A percentile compares a stretch with the other conserved stretches of the same genome.
Evolutionary conservation across 2,329 filamentous ascomycete species (phyloP).

Genomic region (Pyrenophora seminiperda): DNA sequence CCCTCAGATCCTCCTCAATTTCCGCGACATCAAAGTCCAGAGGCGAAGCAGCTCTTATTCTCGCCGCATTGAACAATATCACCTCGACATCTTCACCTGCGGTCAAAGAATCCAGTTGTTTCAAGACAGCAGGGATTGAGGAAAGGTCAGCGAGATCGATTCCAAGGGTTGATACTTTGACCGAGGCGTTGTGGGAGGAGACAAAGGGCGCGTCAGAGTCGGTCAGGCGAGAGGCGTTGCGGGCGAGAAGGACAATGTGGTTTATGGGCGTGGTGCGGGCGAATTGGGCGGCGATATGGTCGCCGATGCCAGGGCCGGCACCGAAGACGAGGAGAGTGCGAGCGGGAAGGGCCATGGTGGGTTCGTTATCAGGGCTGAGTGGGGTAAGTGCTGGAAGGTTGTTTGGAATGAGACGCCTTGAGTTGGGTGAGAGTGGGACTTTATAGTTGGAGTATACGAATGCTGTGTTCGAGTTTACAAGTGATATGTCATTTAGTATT

Average conservation of each 20-base stretch:
- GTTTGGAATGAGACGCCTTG: background rate
- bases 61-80: constrained; percentile 60
- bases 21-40: constrained; percentile 52
- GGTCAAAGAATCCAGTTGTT: constrained; percentile 48
- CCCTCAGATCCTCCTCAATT: constrained; percentile 58
- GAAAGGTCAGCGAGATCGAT: constrained; percentile 53
- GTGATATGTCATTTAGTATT: no score
- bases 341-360: constrained; percentile 10
- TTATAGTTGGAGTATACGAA: no score
- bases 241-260: constrained; percentile 57
- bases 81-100: constrained; percentile 50
- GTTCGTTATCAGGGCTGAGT: background rate
- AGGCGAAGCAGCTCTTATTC: constrained; percentile 52
- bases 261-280: constrained; percentile 50
- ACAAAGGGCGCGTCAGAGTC: constrained; percentile 43
- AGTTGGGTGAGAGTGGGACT: background rate
- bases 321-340: constrained; percentile 51
- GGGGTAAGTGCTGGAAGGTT: background rate
- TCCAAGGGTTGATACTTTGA: constrained; percentile 51
- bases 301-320: constrained; percentile 57
- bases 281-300: constrained; percentile 50
- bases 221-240: constrained; percentile 50
- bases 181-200: constrained; percentile 32
- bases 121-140: constrained; percentile 48
- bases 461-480: no score